phyloP scores from a whole-genome alignment of 345 rosid genomes.

The Corymbia maculata region DNA sequence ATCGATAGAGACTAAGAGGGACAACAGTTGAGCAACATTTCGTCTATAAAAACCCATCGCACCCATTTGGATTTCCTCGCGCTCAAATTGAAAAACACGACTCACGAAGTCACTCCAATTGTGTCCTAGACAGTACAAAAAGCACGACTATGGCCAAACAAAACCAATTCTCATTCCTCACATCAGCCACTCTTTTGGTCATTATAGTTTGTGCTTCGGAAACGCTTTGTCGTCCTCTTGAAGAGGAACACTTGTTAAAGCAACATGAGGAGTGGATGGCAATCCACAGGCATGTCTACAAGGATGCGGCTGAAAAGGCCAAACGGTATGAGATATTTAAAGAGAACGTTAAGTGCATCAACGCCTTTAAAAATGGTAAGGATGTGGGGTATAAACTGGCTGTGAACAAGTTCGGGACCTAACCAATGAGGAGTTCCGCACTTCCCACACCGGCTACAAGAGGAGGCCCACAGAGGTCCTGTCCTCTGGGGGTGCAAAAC shows the following conservation, averaged over 20 bases:
- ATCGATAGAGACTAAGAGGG: neutral
- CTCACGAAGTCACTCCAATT: neutral
- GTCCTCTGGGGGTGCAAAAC: neutral
- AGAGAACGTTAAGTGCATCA: conserved; percentile 3
- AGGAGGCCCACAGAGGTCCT: neutral
- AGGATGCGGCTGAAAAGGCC: neutral
- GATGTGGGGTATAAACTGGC: conserved; percentile 12
- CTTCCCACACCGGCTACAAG: conserved; percentile 9
- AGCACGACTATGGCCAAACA: neutral
- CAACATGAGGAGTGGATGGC: conserved; percentile 25
- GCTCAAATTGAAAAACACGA: conserved; percentile 18
- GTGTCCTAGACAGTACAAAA: neutral
- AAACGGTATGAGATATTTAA: conserved; percentile 3
- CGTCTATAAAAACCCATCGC: neutral
- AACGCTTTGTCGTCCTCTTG: neutral
- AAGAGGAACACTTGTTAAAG: conserved; percentile 15
- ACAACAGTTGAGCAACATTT: neutral
- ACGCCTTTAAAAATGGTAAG: conserved; percentile 2
- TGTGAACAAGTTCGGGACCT: conserved; percentile 19
- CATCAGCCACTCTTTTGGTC: neutral
- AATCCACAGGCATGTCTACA: conserved; percentile 4
- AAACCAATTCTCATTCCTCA: neutral
- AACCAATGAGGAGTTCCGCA: conserved; percentile 18
- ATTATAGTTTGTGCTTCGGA: too few species aligned
- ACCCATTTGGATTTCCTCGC: neutral